Percentiles rank a stretch among this genome's conserved stretches.
phyloP scores from a whole-genome alignment of 2,329 filamentous ascomycete species.

The Microdochium bolleyi region DNA sequence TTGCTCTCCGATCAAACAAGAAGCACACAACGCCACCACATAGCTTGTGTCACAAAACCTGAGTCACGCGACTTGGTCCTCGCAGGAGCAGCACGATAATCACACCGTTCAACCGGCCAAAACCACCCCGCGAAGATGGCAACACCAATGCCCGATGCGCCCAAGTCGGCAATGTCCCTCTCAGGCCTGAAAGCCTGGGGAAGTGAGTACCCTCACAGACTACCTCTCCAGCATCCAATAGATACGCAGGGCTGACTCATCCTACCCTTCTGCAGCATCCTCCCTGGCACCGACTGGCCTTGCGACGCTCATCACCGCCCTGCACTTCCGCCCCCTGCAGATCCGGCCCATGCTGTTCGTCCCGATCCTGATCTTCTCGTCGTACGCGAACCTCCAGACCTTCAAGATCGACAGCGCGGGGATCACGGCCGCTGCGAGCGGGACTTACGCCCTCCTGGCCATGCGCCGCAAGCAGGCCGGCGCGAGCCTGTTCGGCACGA shows the following conservation, averaged over 20 bases:
- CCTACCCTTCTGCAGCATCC: constrained; percentile 29
- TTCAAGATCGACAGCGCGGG: constrained; percentile 50
- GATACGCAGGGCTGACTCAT: too few species aligned
- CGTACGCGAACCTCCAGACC: constrained; percentile 52
- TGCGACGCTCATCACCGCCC: constrained; percentile 46
- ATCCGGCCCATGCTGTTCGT: constrained; percentile 40
- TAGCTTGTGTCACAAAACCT: too few species aligned
- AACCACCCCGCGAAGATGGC: constrained; percentile 17
- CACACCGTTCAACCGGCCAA: too few species aligned
- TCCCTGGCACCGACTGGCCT: constrained; percentile 46
- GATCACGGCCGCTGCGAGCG: constrained; percentile 46
- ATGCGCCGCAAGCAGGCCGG: constrained; percentile 34
- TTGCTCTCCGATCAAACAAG: too few species aligned
- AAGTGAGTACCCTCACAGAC: constrained; percentile 28
- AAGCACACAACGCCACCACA: too few species aligned
- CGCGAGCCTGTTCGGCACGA: constrained; percentile 21
- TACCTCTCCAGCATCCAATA: too few species aligned
- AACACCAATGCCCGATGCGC: constrained; percentile 11
- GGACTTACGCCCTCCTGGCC: constrained; percentile 48
- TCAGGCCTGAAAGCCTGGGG: constrained; percentile 36
- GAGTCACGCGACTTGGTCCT: too few species aligned
- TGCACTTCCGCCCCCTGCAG: constrained; percentile 47
- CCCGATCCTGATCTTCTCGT: constrained; percentile 45
- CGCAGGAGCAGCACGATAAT: too few species aligned
- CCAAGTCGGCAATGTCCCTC: constrained; percentile 18